These are phyloP conservation scores for Trichosporon sp. DNA, from an alignment of 1,284 basidiomycete species.

Conservation along the genomic window DNA sequence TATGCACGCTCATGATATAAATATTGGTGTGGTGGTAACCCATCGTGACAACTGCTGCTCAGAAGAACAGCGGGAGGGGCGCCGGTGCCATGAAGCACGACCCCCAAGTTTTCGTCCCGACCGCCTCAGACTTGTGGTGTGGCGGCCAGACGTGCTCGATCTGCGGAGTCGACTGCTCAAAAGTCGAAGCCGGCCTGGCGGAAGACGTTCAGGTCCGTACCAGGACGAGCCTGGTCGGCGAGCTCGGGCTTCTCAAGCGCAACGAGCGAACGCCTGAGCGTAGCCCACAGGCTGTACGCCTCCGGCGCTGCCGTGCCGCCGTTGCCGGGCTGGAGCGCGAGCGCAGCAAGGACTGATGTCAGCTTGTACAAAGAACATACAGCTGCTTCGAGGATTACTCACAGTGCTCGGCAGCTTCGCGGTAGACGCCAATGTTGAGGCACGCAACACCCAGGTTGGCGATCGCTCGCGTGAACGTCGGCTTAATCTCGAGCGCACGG, in stretches of 20 bases:
- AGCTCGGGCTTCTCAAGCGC: conserved; percentile 59
- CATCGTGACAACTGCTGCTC: not conserved
- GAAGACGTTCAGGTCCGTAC: conserved; percentile 62
- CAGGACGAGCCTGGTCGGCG: conserved; percentile 51
- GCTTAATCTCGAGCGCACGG: conserved; percentile 84
- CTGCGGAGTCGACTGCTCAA: conserved; percentile 36
- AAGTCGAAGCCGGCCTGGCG: conserved; percentile 79
- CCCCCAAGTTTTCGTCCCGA: not conserved
- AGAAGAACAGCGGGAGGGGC: not conserved
- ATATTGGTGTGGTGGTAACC: too few relatives aligned
- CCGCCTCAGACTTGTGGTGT: not conserved
- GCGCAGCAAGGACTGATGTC: conserved; percentile 65
- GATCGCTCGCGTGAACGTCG: conserved; percentile 93
- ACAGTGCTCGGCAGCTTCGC: conserved; percentile 92
- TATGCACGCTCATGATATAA: not conserved
- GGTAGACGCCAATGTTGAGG: conserved; percentile 89
- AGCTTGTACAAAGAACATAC: not conserved
- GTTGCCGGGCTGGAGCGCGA: conserved; percentile 64
- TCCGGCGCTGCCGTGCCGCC: conserved; percentile 26
- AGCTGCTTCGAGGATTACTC: conserved; percentile 12
- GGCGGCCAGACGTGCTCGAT: not conserved
- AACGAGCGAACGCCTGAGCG: conserved; percentile 75
- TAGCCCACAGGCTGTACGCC: conserved; percentile 76
- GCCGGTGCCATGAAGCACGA: not conserved
- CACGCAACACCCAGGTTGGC: conserved; percentile 97